Conservation (phyloP, 2,329 filamentous ascomycete genomes). For the Trichoderma pleuroti region DNA sequence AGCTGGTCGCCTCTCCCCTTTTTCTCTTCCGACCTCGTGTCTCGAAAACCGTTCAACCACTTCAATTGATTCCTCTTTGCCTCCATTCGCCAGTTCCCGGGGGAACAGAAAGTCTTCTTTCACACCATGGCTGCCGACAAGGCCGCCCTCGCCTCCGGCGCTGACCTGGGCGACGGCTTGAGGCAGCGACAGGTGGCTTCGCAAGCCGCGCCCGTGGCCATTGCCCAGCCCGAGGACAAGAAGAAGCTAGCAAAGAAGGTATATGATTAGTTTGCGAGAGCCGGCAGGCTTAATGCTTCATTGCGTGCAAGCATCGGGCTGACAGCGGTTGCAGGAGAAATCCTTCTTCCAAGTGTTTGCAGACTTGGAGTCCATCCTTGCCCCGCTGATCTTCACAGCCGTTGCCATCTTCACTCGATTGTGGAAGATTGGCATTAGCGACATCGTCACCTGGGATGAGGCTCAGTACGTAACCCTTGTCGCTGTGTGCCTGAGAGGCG, state of each 20-base stretch:
- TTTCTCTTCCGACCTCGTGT: conserved; percentile 4
- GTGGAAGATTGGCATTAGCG: conserved; percentile 66
- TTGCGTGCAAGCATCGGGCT: conserved; percentile 20
- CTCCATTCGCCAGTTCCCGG: not conserved
- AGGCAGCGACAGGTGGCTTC: conserved; percentile 50
- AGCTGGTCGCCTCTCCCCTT: conserved; percentile 22
- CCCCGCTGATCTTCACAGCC: conserved; percentile 58
- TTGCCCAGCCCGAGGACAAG: conserved; percentile 53
- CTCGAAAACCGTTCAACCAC: not conserved
- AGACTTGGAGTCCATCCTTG: conserved; percentile 61
- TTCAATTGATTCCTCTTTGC: conserved; percentile 12
- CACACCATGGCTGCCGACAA: conserved; percentile 51
- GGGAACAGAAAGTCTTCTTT: conserved; percentile 13
- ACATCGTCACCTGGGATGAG: conserved; percentile 66
- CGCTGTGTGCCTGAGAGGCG: not conserved
- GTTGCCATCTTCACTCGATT: conserved; percentile 64
- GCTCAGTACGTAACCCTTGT: conserved; percentile 51
- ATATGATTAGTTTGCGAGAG: conserved; percentile 27
- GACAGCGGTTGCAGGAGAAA: conserved; percentile 41
- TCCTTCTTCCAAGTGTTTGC: conserved; percentile 60
- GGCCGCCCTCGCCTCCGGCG: conserved; percentile 57
- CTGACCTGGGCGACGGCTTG: conserved; percentile 54
- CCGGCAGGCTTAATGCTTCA: not conserved
- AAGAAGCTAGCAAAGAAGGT: conserved; percentile 60
- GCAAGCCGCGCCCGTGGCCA: conserved; percentile 35